A percentile compares a stretch with the other conserved stretches of the same genome.
Evolutionary conservation across 805 yeast genomes (phyloP).

Genomic region (Cyberlindnera japonica): DNA sequence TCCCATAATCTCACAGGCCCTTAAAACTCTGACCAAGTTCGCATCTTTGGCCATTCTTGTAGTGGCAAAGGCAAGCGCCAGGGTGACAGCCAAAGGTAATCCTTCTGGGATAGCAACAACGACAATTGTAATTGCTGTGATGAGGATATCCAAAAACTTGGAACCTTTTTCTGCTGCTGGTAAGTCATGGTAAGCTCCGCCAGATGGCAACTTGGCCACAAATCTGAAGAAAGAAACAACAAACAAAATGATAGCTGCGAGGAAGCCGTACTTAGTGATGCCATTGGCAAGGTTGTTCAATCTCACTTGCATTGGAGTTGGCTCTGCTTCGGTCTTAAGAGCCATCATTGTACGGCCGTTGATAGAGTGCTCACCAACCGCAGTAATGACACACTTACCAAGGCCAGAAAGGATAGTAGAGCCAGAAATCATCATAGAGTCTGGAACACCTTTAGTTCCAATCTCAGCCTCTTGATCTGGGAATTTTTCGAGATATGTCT

Average conservation of each 20-base stretch:
- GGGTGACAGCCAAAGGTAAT: conserved; percentile 92
- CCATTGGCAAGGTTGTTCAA: conserved; percentile 83
- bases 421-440: conserved; percentile 88
- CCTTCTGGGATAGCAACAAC: conserved; percentile 99
- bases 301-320: conserved; percentile 85
- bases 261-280: conserved; percentile 89
- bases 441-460: conserved; percentile 45
- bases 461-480: conserved; percentile 32
- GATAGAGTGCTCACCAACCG: conserved; percentile 85
- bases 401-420: conserved; percentile 83
- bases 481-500: conserved; percentile 26
- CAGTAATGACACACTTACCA: conserved; percentile 82
- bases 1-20: conserved; percentile 98
- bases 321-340: conserved; percentile 68
- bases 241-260: conserved; percentile 81
- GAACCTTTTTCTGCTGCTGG: conserved; percentile 77
- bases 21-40: conserved; percentile 88
- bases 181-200: conserved; percentile 41
- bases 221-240: conserved; percentile 75
- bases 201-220: conserved; percentile 54
- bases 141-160: conserved; percentile 76
- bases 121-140: conserved; percentile 86
- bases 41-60: conserved; percentile 97
- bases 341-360: conserved; percentile 91
- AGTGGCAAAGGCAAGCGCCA: conserved; percentile 96